These are phyloP conservation scores for Globisporangium splendens DNA, from an alignment of 352 stramenopile species.

Conservation along the genomic window DNA sequence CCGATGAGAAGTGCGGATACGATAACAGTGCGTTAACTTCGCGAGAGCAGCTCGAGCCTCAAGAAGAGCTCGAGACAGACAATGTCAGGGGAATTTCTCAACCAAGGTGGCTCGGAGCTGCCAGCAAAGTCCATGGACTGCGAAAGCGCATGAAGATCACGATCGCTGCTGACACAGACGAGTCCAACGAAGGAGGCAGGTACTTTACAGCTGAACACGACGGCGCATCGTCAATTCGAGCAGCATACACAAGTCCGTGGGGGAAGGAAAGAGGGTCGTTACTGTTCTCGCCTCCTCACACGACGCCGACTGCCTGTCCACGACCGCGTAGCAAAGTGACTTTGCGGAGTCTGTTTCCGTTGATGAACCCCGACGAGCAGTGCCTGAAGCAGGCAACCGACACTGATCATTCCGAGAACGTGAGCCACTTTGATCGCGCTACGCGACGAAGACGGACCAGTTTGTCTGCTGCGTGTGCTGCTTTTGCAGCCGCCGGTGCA, in stretches of 20 bases:
- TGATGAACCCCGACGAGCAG: background rate
- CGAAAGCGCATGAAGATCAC: conserved; percentile 15
- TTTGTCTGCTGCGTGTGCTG: background rate
- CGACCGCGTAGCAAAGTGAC: background rate
- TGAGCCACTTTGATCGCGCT: background rate
- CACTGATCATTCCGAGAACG: background rate
- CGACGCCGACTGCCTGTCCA: conserved; percentile 6
- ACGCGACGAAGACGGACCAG: background rate
- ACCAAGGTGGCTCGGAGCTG: background rate
- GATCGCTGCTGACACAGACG: conserved; percentile 1
- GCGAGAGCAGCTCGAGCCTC: background rate
- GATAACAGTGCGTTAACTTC: background rate
- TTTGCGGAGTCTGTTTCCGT: conserved; percentile 1
- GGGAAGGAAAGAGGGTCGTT: conserved; percentile 1
- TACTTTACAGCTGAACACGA: background rate
- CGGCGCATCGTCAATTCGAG: background rate
- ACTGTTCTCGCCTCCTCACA: conserved; percentile 3
- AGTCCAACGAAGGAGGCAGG: background rate
- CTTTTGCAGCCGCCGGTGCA: background rate
- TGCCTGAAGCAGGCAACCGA: background rate
- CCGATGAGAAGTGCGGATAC: background rate
- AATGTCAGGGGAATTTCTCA: background rate
- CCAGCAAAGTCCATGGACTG: background rate
- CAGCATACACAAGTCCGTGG: conserved; percentile 7
- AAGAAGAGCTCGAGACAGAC: conserved; percentile 1